Percentiles rank a stretch among this genome's conserved stretches.
Conservation (phyloP, 768 basidiomycete species). For the Gautieria morchelliformis region DNA sequence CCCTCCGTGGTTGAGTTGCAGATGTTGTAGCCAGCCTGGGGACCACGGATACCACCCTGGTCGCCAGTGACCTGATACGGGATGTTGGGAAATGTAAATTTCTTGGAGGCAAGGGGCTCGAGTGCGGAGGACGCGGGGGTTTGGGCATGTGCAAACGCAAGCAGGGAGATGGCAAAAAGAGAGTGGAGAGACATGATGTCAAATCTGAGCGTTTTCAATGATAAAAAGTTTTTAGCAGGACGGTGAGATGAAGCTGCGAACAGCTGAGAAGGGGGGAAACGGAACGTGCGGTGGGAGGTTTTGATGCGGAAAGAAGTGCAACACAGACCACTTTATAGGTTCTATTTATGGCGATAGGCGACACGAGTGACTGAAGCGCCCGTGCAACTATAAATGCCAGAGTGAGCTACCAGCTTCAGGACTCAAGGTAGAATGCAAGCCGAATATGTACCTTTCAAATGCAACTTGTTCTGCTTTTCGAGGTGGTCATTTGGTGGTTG, state of each 20-base stretch:
- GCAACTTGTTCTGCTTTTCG: too few species aligned
- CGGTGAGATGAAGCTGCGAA: background rate
- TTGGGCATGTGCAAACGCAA: slow-evolving; percentile 2
- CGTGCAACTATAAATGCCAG: too few species aligned
- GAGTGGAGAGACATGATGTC: slow-evolving; percentile 2
- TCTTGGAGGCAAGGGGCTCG: slow-evolving; percentile 9
- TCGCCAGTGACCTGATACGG: slow-evolving; percentile 41
- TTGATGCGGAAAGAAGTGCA: background rate
- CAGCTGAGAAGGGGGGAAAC: background rate
- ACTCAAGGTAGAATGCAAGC: too few species aligned
- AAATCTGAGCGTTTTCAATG: background rate
- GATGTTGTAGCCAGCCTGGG: slow-evolving; percentile 10
- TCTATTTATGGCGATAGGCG: too few species aligned
- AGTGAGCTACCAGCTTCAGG: too few species aligned
- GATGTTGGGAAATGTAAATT: slow-evolving; percentile 14
- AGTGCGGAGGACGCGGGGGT: slow-evolving; percentile 2
- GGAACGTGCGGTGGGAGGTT: background rate
- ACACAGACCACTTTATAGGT: too few species aligned
- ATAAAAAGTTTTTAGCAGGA: background rate
- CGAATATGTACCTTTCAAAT: too few species aligned
- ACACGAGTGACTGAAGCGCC: too few species aligned
- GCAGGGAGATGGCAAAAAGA: slow-evolving; percentile 4
- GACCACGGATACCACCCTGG: slow-evolving; percentile 11
- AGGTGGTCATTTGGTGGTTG: too few species aligned
- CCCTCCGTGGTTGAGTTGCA: slow-evolving; percentile 11